Evolutionary conservation across 768 basidiomycete species (phyloP), one percentile per base, ranked within the genome.

Genomic region (Leccinum imitatum): DNA sequence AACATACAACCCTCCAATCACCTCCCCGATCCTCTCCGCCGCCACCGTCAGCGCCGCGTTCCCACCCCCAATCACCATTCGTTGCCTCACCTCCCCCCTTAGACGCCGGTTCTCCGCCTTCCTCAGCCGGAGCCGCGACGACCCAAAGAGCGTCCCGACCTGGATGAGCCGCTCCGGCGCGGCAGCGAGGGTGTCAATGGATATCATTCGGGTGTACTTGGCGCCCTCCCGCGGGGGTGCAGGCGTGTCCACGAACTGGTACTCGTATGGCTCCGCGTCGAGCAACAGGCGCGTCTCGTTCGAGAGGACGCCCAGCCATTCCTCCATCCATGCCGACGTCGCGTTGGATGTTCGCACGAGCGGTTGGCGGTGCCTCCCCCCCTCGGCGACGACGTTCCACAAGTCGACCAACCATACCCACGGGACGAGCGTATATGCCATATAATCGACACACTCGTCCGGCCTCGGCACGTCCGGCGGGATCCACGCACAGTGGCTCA

Each of bases 131-230:
- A 93, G 74, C 9, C 92, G 82, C 2, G 85, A 85, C 1, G 89
- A 87, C 5, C 90, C 90, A 73, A 93, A 93, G 2, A 93, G 79
- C 0, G 87, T 86, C 9, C 91, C 91, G 14, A 93, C 67, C 58
- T 87, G 84, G 15, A 94, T 67, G 27, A 93, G 80, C 9, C 79
- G 82, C 59, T 83, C 75, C 0, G 66, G 33, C 3, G 46, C 53
- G 0, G 21, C 56, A 0, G 56, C 57, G 30, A 70, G 69, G 17
- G 13, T 37, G 2, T 62, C 63, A 11, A 70, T 65, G 9, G 15
- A 2, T 1, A 68, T 39, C 1, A 44, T 8, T 3, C 35, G 41
- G 2, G 37, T 48, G 50, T 65, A 69, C 15, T 63, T 69, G 21
- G 51, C 51, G 0, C 62, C 69, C 14, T 60, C 21, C 19, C 63